Percentiles rank a stretch among this genome's conserved stretches.
Conservation (phyloP, 2,329 filamentous ascomycete genomes). For the Verticillium zaregamsianum region DNA sequence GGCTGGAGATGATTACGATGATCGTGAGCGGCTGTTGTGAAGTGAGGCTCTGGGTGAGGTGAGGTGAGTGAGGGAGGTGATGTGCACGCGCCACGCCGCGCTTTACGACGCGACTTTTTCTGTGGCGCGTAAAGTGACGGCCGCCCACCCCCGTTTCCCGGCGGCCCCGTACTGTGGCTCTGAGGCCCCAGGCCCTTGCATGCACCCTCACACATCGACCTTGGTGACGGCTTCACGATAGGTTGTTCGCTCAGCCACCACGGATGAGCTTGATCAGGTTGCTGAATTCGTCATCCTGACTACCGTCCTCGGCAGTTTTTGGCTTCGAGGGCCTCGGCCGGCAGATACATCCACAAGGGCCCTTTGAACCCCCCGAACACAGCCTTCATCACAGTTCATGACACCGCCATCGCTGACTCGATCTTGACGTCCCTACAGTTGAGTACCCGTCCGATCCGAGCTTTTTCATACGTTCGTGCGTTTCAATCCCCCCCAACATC, state of each 20-base stretch:
- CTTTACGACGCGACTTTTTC: background rate
- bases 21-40: background rate
- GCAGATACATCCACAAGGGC: background rate
- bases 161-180: background rate
- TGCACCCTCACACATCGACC: too few relatives aligned
- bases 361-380: background rate
- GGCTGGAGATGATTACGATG: background rate
- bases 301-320: background rate
- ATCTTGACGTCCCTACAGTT: background rate
- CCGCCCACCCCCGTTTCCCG: background rate
- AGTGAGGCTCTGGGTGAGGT: background rate
- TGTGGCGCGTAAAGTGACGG: slow-evolving; percentile 2
- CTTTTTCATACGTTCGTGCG: background rate
- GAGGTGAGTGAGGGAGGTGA: background rate
- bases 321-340: background rate
- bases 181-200: too few relatives aligned
- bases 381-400: background rate
- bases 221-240: too few relatives aligned
- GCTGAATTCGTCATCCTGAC: background rate
- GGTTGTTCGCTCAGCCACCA: background rate
- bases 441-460: background rate
- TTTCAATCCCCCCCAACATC: background rate
- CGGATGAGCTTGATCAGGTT: background rate
- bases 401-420: background rate
- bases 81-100: background rate